A percentile compares a stretch with the other conserved stretches of the same genome.
Evolutionary conservation across 2,329 filamentous ascomycete species (phyloP).

Genomic region (Aspergillus eucalypticola): DNA sequence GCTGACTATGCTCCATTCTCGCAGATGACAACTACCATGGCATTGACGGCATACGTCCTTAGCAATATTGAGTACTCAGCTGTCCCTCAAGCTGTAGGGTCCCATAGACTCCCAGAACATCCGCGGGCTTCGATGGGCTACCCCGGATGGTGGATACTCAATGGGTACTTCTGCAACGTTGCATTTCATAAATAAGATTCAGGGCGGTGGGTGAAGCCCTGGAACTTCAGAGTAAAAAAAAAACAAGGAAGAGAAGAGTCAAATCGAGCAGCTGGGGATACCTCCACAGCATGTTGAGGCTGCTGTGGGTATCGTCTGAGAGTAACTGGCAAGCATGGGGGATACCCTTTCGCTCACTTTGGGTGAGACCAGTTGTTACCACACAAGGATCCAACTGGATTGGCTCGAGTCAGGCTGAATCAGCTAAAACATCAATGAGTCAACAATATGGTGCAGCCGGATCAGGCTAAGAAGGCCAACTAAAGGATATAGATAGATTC

Average conservation of each 20-base stretch:
- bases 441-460: background rate
- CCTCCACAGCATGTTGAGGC: background rate
- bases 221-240: background rate
- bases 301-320: background rate
- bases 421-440: background rate
- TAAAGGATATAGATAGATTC: background rate
- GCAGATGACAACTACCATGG: background rate
- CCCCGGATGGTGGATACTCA: constrained; percentile 13
- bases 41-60: background rate
- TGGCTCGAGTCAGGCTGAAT: background rate
- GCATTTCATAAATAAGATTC: background rate
- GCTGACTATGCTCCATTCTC: background rate
- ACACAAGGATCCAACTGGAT: background rate
- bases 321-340: background rate
- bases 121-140: background rate
- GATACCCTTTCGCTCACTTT: background rate
- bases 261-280: background rate
- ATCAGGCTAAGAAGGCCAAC: background rate
- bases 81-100: background rate
- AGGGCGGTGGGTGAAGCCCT: background rate
- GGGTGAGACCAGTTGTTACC: background rate
- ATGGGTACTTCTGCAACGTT: constrained; percentile 14
- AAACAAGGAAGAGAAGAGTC: background rate
- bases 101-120: background rate
- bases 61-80: background rate